Base-by-base conservation (phyloP, 371 early-diverging fungal species). In the Sporodiniella umbellata region DNA sequence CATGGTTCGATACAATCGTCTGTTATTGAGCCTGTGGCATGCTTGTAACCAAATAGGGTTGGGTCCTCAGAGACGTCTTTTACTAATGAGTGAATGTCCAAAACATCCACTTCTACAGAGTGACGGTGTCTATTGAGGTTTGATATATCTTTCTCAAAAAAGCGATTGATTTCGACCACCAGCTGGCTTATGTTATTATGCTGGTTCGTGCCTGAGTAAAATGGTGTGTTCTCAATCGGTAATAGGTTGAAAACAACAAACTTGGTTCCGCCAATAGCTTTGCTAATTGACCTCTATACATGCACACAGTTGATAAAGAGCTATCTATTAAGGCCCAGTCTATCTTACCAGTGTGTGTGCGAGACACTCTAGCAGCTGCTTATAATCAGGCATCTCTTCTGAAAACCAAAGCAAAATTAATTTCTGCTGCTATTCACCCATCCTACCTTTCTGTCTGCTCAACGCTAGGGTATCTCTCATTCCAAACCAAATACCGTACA, bases 401-500 rank as follows among this genome's bases (percentile, higher is more conserved):
- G n/a, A n/a, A n/a, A n/a, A n/a, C n/a, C n/a, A n/a, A n/a, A n/a
- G n/a, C n/a, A n/a, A n/a, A n/a, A n/a, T n/a, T n/a, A n/a, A n/a
- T n/a, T n/a, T n/a, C n/a, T n/a, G n/a, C n/a, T n/a, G n/a, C n/a
- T n/a, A n/a, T n/a, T n/a, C n/a, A n/a, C n/a, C n/a, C n/a, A n/a
- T n/a, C n/a, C n/a, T n/a, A n/a, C n/a, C n/a, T n/a, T n/a, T n/a
- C n/a, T n/a, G n/a, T n/a, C n/a, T n/a, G n/a, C n/a, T n/a, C n/a
- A n/a, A n/a, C n/a, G n/a, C n/a, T n/a, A n/a, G n/a, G n/a, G n/a
- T n/a, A n/a, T n/a, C n/a, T n/a, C n/a, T n/a, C n/a, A n/a, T n/a
- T n/a, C 78, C 78, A 26, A 73, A 56, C 71, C 72, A 77, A 21
- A 77, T 49, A 15, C 70, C 78, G 62, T 64, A 77, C 15, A 73